These are phyloP conservation scores for Chytriomyces sp. DNA, from an alignment of 192 early-diverging fungal species.

Conservation along the genomic window DNA sequence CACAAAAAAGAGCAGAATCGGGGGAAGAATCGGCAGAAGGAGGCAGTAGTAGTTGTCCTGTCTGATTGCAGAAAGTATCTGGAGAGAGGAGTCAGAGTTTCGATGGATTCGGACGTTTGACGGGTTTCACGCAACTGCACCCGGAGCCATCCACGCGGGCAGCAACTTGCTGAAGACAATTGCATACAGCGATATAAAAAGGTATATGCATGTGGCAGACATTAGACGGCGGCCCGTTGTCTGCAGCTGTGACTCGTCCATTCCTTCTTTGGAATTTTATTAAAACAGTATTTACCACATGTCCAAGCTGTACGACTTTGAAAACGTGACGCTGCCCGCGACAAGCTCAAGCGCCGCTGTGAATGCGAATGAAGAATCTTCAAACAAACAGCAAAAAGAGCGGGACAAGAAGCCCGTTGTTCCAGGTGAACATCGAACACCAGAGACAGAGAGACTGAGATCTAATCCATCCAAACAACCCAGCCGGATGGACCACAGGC, in stretches of 20 bases:
- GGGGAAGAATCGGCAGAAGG: slow-evolving; percentile 78
- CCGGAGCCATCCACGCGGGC: neutral
- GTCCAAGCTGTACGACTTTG: slow-evolving; percentile 12
- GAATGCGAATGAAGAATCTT: neutral
- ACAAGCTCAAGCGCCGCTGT: neutral
- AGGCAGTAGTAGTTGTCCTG: slow-evolving; percentile 70
- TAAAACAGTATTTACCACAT: neutral
- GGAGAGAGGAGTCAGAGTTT: neutral
- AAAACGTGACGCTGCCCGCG: neutral
- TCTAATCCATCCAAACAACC: too few species aligned
- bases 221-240: neutral
- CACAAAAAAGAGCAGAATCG: slow-evolving; percentile 75
- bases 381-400: too few species aligned
- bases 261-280: too few species aligned
- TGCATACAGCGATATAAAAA: slow-evolving; percentile 11
- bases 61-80: slow-evolving; percentile 18
- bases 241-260: neutral
- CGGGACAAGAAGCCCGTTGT: too few species aligned
- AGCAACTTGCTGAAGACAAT: slow-evolving; percentile 24
- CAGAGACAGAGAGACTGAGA: too few species aligned
- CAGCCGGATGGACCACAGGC: neutral
- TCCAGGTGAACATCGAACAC: too few species aligned
- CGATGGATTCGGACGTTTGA: too few species aligned
- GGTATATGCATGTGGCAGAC: slow-evolving; percentile 3
- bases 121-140: neutral